Evolutionary conservation across 148 eudicot genomes (phyloP), one percentile per base, ranked within the genome.

Genomic region (Chenopodium quinoa): DNA sequence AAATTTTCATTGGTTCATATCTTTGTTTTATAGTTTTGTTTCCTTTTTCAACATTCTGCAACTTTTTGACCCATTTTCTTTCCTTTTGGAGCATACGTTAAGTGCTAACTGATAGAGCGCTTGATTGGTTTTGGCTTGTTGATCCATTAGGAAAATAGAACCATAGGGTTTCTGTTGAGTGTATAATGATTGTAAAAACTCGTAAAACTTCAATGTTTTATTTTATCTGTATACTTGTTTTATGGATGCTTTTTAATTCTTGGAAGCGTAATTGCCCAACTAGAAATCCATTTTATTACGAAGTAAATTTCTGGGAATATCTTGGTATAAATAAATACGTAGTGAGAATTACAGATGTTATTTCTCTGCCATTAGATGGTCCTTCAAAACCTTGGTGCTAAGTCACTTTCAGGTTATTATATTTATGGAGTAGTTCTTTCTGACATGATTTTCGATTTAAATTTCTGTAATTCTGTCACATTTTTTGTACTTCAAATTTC

Each of bases 171-270:
- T 76, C 64, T 71, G 80, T 72, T 54, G 80, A 80, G 72, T 84
- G 82, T 81, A 81, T 81, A 80, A 62, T 82, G 64, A 78, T 71
- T 70, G 64, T 73, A 82, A 79, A 82, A 80, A 77, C 81, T 44
- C 37, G 76, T 76, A 71, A 70, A 76, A 67, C 31, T 13, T 71
- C 37, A n/a, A 31, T 80, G 73, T 76, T 76, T 63, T 40, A 6
- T 4, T 71, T 52, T 32, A 50, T 65, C 37, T 79, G 67, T 78
- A 34, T 52, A 77, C 72, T 65, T 84, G 19, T 71, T 76, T 25
- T 76, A 16, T 68, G 79, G 44, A 81, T 80, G 22, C 9, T 5
- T 64, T 31, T 29, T 22, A 9, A 40, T 5, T 40, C 0, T 27
- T 19, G 31, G 74, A 67, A 78, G 62, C 58, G 44, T 40, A 40